Evolutionary conservation across 1,284 basidiomycete species (phyloP).

Genomic region (Pulveroboletus sp.): DNA sequence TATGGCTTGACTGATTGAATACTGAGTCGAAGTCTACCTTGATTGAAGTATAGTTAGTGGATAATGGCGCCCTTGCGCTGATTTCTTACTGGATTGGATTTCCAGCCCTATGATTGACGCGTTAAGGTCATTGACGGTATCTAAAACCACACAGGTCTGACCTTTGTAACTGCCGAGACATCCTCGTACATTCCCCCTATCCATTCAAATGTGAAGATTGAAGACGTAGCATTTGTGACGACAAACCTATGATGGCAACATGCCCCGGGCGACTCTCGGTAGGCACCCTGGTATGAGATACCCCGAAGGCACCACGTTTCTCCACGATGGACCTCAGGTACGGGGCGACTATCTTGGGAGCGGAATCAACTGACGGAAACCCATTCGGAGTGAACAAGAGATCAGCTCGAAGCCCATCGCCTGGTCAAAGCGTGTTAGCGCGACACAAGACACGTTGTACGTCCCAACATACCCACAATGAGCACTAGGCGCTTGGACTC

Average conservation of each 20-base stretch:
- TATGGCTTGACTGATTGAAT: constrained; percentile 79
- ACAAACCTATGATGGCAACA: constrained; percentile 82
- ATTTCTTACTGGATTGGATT: constrained; percentile 75
- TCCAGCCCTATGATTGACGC: constrained; percentile 67
- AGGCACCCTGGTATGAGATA: constrained; percentile 86
- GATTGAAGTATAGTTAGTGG: constrained; percentile 6
- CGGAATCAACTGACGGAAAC: constrained; percentile 52
- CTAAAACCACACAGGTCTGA: constrained; percentile 32
- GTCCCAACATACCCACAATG: constrained; percentile 63
- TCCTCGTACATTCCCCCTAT: constrained; percentile 90
- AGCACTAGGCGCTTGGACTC: constrained; percentile 77
- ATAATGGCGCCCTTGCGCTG: not conserved
- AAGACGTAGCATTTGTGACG: not conserved
- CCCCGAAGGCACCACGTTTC: constrained; percentile 73
- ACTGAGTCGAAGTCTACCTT: constrained; percentile 88
- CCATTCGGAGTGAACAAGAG: constrained; percentile 70
- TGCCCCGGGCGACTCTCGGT: constrained; percentile 90
- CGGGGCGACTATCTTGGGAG: constrained; percentile 73
- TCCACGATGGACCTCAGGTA: constrained; percentile 70
- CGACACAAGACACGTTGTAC: not conserved
- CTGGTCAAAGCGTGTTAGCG: constrained; percentile 39
- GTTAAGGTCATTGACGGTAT: constrained; percentile 9
- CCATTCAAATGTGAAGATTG: constrained; percentile 8
- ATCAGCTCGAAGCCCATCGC: constrained; percentile 84
- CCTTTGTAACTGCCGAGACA: constrained; percentile 86